Percentiles rank a stretch among this genome's conserved stretches.
Conservation (phyloP, 805 yeast species). For the Metschnikowia kunwiensis region DNA sequence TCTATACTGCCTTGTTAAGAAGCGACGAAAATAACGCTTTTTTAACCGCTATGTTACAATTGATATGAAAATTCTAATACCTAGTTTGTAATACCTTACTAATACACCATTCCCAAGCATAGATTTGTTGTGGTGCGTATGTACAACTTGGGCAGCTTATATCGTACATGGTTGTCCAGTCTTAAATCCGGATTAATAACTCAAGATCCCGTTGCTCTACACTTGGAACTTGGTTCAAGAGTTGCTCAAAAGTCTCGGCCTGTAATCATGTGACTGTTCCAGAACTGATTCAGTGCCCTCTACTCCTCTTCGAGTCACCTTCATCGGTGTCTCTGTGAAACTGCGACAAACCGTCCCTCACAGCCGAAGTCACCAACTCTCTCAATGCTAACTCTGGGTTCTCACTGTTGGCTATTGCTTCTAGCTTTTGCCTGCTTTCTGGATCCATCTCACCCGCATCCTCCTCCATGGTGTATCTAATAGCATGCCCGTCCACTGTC, state of each 20-base stretch:
- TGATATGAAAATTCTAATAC: no score
- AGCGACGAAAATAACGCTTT: no score
- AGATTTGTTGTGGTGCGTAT: no score
- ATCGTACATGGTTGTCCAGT: no score
- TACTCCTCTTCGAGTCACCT: conserved; percentile 34
- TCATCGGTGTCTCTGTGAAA: conserved; percentile 25
- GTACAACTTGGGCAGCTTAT: no score
- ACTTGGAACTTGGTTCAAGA: not conserved
- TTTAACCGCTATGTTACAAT: no score
- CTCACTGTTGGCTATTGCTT: conserved; percentile 71
- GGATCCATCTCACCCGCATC: conserved; percentile 43
- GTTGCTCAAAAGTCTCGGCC: no score
- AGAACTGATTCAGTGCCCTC: conserved; percentile 4
- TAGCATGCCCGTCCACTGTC: conserved; percentile 43
- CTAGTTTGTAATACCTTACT: no score
- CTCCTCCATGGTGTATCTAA: conserved; percentile 57
- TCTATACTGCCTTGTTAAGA: no score
- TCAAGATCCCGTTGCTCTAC: not conserved
- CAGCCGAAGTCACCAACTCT: conserved; percentile 61
- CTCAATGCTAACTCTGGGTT: conserved; percentile 78
- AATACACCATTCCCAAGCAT: no score
- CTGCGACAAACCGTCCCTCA: conserved; percentile 51
- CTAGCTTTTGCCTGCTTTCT: conserved; percentile 61
- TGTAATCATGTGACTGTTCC: no score
- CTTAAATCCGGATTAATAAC: no score